Percentiles rank a stretch among this genome's conserved stretches.
phyloP scores from a whole-genome alignment of 805 yeast genomes.

The Metschnikowia amazonensis region DNA sequence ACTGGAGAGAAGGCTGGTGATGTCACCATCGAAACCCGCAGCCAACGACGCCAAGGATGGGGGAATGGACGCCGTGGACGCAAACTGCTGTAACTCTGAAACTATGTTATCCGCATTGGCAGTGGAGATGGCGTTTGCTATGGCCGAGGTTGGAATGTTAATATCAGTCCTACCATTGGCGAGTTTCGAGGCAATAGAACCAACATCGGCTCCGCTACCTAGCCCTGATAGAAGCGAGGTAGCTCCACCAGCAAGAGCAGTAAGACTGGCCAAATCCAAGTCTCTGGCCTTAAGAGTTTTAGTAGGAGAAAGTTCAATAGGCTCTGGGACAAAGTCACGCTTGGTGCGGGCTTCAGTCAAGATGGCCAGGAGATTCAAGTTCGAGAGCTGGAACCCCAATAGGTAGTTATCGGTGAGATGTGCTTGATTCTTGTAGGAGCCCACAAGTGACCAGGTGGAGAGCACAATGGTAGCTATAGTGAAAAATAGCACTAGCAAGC shows the following conservation, averaged over 20 bases:
- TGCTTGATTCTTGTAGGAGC: constrained; percentile 34
- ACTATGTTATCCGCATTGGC: constrained; percentile 9
- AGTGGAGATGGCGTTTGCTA: constrained; percentile 6
- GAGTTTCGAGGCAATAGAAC: constrained; percentile 8
- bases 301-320: constrained; percentile 1
- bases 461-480: constrained; percentile 31
- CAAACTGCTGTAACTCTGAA: constrained; percentile 12
- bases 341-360: constrained; percentile 17
- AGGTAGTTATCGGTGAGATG: constrained; percentile 36
- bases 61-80: constrained; percentile 15
- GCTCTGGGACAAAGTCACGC: neutral
- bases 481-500: constrained; percentile 30
- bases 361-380: constrained; percentile 30
- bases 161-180: constrained; percentile 5
- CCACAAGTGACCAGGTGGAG: constrained; percentile 34
- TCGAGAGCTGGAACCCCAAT: constrained; percentile 32
- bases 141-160: constrained; percentile 9
- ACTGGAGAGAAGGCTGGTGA: constrained; percentile 19
- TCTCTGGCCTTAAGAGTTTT: constrained; percentile 6
- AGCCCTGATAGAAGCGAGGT: constrained; percentile 2
- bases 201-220: constrained; percentile 6
- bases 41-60: constrained; percentile 16
- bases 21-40: constrained; percentile 10
- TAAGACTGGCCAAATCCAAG: constrained; percentile 4
- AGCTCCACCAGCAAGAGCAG: constrained; percentile 6